Conservation (phyloP, 805 yeast genomes). For the Brettanomyces custersianus region DNA sequence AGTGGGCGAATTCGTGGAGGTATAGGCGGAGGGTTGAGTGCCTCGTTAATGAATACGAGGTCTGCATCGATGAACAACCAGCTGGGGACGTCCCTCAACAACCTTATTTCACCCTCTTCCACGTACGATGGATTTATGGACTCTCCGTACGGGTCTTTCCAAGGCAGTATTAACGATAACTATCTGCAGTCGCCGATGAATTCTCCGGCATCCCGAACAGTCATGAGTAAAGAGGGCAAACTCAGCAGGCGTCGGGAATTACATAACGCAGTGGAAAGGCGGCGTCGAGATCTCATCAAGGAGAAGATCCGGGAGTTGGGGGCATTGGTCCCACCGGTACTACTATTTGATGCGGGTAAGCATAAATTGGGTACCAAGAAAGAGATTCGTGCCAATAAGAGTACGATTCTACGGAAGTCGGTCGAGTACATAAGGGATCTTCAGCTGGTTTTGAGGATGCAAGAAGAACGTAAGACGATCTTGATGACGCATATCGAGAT, state of each 20-base stretch:
- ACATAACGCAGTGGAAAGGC: conserved; percentile 90
- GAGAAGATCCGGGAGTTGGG: conserved; percentile 83
- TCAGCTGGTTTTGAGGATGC: conserved; percentile 49
- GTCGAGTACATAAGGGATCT: conserved; percentile 73
- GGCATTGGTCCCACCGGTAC: conserved; percentile 66
- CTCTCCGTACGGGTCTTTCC: conserved; percentile 28
- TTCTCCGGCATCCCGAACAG: conserved; percentile 27
- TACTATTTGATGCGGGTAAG: conserved; percentile 34
- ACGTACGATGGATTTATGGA: conserved; percentile 26
- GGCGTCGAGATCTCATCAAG: conserved; percentile 85
- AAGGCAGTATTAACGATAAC: conserved; percentile 20
- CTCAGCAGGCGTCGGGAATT: conserved; percentile 73
- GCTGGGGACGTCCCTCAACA: conserved; percentile 19
- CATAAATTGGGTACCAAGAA: conserved; percentile 29
- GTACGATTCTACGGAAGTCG: conserved; percentile 64
- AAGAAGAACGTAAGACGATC: conserved; percentile 37
- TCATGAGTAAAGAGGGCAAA: conserved; percentile 55
- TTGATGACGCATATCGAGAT: conserved; percentile 31
- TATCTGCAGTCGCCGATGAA: conserved; percentile 26
- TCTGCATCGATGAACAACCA: conserved; percentile 17
- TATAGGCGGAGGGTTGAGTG: conserved; percentile 2
- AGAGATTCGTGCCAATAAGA: conserved; percentile 76
- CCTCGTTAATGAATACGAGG: conserved; percentile 6
- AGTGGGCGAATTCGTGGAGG: too few species aligned
- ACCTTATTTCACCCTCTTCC: conserved; percentile 26